Percentiles rank a stretch among this genome's conserved stretches.
phyloP scores from a whole-genome alignment of 495 filamentous ascomycete genomes.

The Bathelium albidoporum region DNA sequence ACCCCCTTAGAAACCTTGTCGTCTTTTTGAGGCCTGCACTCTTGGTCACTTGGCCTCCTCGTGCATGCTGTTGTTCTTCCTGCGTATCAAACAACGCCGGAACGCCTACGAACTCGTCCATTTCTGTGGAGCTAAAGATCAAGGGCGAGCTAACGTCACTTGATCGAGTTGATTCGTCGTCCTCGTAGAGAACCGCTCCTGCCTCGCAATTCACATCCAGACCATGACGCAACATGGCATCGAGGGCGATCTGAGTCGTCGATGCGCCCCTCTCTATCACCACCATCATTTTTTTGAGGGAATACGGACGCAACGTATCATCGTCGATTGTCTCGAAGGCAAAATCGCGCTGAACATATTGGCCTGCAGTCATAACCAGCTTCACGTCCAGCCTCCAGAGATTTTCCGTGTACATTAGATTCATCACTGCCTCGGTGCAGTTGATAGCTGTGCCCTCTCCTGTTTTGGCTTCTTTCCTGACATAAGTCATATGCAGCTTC shows the following conservation, averaged over 20 bases:
- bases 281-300: not conserved
- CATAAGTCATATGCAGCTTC: not conserved
- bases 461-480: not conserved
- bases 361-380: not conserved
- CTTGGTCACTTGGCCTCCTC: not conserved
- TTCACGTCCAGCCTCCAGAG: not conserved
- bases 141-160: not conserved
- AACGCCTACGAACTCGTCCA: not conserved
- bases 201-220: not conserved
- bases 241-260: not conserved
- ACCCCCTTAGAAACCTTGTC: not conserved
- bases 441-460: not conserved
- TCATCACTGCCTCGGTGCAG: not conserved
- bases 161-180: not conserved
- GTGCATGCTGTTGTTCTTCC: not conserved
- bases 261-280: not conserved
- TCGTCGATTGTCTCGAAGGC: not conserved
- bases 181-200: not conserved
- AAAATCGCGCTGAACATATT: not conserved
- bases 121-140: not conserved
- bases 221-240: not conserved
- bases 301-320: not conserved
- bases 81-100: not conserved
- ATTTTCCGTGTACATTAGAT: not conserved
- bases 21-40: not conserved